Base-by-base conservation (phyloP, 768 basidiomycete genomes). In the Macrolepiota fuliginosa region DNA sequence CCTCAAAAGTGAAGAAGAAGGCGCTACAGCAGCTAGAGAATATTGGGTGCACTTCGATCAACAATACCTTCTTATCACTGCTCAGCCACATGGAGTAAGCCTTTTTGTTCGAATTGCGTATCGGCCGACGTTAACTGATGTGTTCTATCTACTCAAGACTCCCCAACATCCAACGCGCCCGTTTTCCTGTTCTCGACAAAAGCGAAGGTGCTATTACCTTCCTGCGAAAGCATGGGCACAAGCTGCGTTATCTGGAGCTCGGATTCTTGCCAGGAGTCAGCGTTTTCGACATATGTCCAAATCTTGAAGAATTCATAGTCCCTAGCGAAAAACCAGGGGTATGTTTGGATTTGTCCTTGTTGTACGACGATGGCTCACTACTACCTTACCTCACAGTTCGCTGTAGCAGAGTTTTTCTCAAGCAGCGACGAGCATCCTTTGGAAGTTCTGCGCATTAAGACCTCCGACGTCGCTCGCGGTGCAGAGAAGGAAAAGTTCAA, bases 401-500 rank as follows among this genome's bases (percentile, higher is more conserved):
- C 47, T 15, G 49, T 51, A 9, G 49, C 58, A 11, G 58, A 59
- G 22, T 59, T 59, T 27, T 59, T 59, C 25, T 59, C 35, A 13
- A 59, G 58, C 50, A 59, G 24, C 27, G 37, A 59, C 9, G 49
- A 51, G 24, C 58, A 59, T 27, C 49, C 58, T 17, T 32, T 59
- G 24, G 25, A 40, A 40, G 4, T 1, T 6, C 24, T 59, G 15
- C 36, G 40, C 36, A 52, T 59, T 15, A 59, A 52, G 22, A 51
- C 36, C 1, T 5, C 17, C 4, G 50, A 42, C 19, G 58, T 52
- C 17, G 25, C 37, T 39, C 49, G 39, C 12, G 58, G 37, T 10
- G 47, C 58, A 1, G 58, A 59, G 50, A 59, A 52, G 39, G 50
- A 59, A 13, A 59, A 42, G 19, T 59, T 59, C n/a, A 59, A 53